phyloP scores from a whole-genome alignment of 345 rosid species.

The Populus euphratica region DNA sequence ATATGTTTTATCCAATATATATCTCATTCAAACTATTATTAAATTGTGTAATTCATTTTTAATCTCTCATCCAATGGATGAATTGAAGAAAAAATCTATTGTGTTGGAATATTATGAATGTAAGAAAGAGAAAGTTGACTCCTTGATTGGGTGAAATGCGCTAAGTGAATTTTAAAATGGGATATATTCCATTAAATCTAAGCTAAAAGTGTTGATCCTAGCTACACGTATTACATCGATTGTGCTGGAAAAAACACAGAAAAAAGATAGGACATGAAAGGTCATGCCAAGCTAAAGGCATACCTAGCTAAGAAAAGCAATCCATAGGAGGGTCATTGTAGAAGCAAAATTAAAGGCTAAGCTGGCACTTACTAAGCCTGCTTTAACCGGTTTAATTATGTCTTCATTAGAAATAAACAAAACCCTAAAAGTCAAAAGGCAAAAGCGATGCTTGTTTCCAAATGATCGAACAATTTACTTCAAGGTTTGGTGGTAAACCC shows the following conservation, averaged over 20 bases:
- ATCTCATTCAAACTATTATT: no score
- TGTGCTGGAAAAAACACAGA: neutral
- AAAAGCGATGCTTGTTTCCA: conserved; percentile 29
- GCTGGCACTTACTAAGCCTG: conserved; percentile 16
- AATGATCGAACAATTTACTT: conserved; percentile 28
- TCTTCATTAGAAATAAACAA: conserved; percentile 29
- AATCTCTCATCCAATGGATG: no score
- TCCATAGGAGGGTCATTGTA: neutral
- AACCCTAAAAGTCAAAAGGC: conserved; percentile 28
- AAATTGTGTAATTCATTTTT: no score
- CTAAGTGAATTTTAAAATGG: neutral
- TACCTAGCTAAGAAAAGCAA: neutral
- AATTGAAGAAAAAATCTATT: no score
- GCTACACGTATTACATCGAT: no score
- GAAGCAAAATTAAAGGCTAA: neutral
- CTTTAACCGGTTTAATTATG: conserved; percentile 15
- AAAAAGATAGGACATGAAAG: neutral
- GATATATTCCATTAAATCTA: neutral
- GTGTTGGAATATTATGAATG: neutral
- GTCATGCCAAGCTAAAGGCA: neutral
- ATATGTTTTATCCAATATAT: no score
- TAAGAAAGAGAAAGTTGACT: neutral
- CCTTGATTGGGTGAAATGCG: neutral
- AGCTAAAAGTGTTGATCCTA: neutral
- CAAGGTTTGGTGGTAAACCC: neutral